Evolutionary conservation across 2,329 filamentous ascomycete genomes (phyloP), one percentile per base, ranked within the genome.

Genomic region (Fusarium verrucosum): DNA sequence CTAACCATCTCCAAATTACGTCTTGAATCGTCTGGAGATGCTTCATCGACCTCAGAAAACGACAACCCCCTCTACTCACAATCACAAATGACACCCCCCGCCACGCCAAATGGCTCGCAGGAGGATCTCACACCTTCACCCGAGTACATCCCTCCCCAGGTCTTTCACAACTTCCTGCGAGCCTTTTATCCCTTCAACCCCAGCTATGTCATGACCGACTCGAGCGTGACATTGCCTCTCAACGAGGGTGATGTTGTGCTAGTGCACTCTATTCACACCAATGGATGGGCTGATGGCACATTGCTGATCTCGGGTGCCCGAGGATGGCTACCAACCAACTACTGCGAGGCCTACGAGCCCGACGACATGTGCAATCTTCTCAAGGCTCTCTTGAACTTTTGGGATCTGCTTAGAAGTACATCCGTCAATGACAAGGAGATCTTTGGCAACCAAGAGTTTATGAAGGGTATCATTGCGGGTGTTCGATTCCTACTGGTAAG

Each of bases 231-330:
- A 11, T 82, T 97, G 11, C 91, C 93, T 20, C 84, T 99, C 54
- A 91, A 92, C 69, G 90, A 95, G 74, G 95, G 95, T 58, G 95
- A 99, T 73, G 87, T 99, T 44, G 90, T 99, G 50, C 80, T 99
- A 56, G 91, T 99, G 20, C 95, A 99, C 77, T 97, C 95, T 5
- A 92, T 98, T 68, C 95, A 99, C 77, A 95, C 92, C 60, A 99
- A 98, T 80, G 95, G 95, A 69, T 99, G 95, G 95, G 95, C 95
- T 28, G 95, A 99, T 76, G 95, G 95, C 47, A 99, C 95, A 1
- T 82, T 97, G 36, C 80, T 99, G 61, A 85, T 90, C 22, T 92
- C 93, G 4, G 94, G 94, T 23, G 90, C 91, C 46, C 86, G 95
- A 69, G 95, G 95, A 63, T 99, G 95, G 95, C 82, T 99, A 59